These are phyloP conservation scores for Knufia petricola DNA, from an alignment of 2,329 filamentous ascomycete species.

Conservation along the genomic window DNA sequence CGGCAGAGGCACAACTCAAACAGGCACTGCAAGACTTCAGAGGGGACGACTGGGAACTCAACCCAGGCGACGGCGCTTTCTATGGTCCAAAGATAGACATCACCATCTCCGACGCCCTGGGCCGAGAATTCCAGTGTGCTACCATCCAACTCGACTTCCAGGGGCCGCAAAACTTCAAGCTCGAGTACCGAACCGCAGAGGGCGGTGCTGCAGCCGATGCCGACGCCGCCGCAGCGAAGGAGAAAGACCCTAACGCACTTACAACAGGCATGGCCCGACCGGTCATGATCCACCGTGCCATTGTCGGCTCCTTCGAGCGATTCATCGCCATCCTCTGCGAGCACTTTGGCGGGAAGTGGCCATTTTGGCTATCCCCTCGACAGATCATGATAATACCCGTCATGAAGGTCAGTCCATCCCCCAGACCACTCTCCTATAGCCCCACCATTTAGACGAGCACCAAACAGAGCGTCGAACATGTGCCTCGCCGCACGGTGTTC, in stretches of 20 bases:
- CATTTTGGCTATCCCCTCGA: conserved; percentile 44
- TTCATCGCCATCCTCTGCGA: conserved; percentile 43
- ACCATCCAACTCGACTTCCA: conserved; percentile 95
- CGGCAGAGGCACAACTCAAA: conserved; percentile 71
- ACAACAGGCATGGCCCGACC: conserved; percentile 38
- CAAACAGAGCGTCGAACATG: too few relatives aligned
- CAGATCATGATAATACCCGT: conserved; percentile 43
- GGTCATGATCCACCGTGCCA: conserved; percentile 43
- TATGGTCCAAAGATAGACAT: conserved; percentile 99
- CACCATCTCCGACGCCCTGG: conserved; percentile 78
- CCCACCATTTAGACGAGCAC: too few relatives aligned
- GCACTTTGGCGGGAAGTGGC: conserved; percentile 45
- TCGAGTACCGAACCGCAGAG: conserved; percentile 74
- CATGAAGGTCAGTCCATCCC: too few relatives aligned
- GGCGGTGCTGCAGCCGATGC: conserved; percentile 31
- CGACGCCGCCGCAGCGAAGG: conserved; percentile 23
- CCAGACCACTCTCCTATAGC: too few relatives aligned
- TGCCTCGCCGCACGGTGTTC: too few relatives aligned
- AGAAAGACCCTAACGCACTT: conserved; percentile 28
- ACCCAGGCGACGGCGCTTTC: conserved; percentile 92
- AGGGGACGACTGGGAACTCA: conserved; percentile 71
- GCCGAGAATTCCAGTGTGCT: conserved; percentile 77
- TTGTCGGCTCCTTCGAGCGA: conserved; percentile 42
- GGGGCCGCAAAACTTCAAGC: conserved; percentile 71
- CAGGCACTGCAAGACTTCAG: conserved; percentile 71